Conservation (phyloP, 208 protist species). For the Trypanosomatidae sp. region DNA sequence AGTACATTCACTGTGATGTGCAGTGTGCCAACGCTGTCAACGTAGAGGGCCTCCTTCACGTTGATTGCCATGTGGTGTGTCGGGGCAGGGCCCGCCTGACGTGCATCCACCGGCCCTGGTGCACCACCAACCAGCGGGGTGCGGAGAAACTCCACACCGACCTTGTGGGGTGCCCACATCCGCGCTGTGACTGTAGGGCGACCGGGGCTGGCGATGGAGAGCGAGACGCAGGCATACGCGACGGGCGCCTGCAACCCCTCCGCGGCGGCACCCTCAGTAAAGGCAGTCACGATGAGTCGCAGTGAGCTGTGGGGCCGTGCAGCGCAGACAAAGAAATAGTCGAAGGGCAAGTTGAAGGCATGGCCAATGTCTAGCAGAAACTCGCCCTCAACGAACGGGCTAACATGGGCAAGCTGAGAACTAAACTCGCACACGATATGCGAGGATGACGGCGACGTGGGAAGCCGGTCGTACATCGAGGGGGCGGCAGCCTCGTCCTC, state of each 20-base stretch:
- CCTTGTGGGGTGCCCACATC: conserved; percentile 65
- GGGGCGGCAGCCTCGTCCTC: conserved; percentile 17
- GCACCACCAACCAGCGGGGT: conserved; percentile 57
- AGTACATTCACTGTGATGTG: conserved; percentile 53
- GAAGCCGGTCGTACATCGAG: conserved; percentile 4
- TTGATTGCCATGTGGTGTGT: conserved; percentile 33
- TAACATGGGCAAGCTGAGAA: conserved; percentile 59
- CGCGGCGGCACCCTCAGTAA: conserved; percentile 44
- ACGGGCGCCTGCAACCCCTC: conserved; percentile 52
- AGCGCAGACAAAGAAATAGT: conserved; percentile 39
- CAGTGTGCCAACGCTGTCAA: conserved; percentile 46
- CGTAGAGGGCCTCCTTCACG: conserved; percentile 44
- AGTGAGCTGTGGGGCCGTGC: conserved; percentile 33
- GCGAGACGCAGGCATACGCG: conserved; percentile 55
- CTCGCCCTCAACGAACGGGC: conserved; percentile 40
- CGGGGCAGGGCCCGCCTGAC: conserved; percentile 32
- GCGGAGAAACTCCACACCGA: conserved; percentile 59
- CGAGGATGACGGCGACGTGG: conserved; percentile 12
- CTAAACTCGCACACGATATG: conserved; percentile 29
- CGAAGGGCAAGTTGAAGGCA: conserved; percentile 74
- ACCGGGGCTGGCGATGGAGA: conserved; percentile 51
- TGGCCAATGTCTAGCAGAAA: conserved; percentile 51
- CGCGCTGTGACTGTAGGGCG: conserved; percentile 33
- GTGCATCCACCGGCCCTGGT: conserved; percentile 51
- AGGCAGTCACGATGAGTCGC: conserved; percentile 57